Evolutionary conservation across 1,284 basidiomycete species (phyloP).

Genomic region (Trametes pubescens): DNA sequence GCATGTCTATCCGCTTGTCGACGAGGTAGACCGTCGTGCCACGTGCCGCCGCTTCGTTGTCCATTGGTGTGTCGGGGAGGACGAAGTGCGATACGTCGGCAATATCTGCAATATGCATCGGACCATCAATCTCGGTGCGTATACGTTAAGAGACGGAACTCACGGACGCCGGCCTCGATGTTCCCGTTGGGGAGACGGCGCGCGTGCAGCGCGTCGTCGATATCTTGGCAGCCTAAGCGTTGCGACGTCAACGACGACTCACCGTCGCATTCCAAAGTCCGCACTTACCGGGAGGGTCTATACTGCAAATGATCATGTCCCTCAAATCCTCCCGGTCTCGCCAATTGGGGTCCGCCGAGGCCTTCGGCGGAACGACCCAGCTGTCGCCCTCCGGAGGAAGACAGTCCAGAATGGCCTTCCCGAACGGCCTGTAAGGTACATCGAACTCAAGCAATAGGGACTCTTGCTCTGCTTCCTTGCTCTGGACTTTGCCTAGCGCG

Average conservation of each 20-base stretch:
- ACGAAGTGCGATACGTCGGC: constrained; percentile 99
- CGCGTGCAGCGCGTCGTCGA: constrained; percentile 99
- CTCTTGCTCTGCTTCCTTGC: constrained; percentile 97
- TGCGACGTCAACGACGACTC: constrained; percentile 9
- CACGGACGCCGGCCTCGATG: constrained; percentile 97
- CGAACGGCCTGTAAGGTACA: constrained; percentile 96
- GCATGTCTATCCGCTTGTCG: constrained; percentile 99
- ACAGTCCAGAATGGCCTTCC: constrained; percentile 92
- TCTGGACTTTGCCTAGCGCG: constrained; percentile 90
- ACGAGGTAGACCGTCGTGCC: constrained; percentile 99
- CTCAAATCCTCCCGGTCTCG: constrained; percentile 89
- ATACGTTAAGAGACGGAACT: constrained; percentile 50
- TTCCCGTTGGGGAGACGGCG: constrained; percentile 90
- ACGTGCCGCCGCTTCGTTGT: constrained; percentile 92
- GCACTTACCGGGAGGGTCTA: constrained; percentile 89
- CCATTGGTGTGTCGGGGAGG: constrained; percentile 94
- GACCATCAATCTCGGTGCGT: constrained; percentile 9
- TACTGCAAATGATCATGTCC: constrained; percentile 91
- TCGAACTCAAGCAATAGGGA: constrained; percentile 95
- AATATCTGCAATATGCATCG: constrained; percentile 71
- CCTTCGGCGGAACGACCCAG: constrained; percentile 93
- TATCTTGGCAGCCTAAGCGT: constrained; percentile 90
- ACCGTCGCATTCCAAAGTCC: background rate
- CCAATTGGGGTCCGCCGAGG: constrained; percentile 69
- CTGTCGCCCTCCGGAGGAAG: constrained; percentile 89